phyloP scores from a whole-genome alignment of 345 rosid species.

The Geranium brycei region DNA sequence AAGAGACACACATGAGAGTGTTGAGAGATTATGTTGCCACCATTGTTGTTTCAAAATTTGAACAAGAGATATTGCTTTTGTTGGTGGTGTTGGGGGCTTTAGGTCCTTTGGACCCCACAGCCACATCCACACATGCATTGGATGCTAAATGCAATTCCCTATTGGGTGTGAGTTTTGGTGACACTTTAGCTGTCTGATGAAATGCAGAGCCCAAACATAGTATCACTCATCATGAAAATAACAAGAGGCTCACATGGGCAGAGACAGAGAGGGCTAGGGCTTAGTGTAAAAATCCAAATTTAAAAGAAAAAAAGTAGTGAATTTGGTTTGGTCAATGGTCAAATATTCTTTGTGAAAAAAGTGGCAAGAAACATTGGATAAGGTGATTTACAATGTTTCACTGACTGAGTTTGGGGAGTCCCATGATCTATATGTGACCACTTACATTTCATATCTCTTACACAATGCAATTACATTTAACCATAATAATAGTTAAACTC shows the following conservation, averaged over 20 bases:
- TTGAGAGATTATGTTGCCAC: background rate
- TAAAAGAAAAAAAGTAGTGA: background rate
- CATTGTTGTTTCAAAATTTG: slow-evolving; percentile 1
- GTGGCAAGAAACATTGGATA: background rate
- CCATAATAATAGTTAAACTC: too few relatives aligned
- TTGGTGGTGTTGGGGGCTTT: background rate
- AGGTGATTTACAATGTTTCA: background rate
- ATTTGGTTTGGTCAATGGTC: background rate
- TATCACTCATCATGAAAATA: background rate
- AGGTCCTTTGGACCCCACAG: slow-evolving; percentile 4
- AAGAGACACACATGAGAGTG: too few relatives aligned
- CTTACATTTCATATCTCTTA: background rate
- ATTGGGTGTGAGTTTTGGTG: background rate
- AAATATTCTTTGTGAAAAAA: background rate
- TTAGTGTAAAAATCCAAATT: background rate
- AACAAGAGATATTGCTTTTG: background rate
- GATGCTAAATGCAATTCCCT: slow-evolving; percentile 9
- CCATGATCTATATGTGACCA: background rate
- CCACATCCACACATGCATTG: slow-evolving; percentile 19
- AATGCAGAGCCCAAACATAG: background rate
- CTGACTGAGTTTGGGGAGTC: background rate
- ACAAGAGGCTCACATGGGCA: background rate
- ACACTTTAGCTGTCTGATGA: background rate
- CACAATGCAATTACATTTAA: background rate
- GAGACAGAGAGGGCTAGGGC: background rate